These are phyloP conservation scores for Wickerhamomyces tratensis DNA, from an alignment of 805 yeast genomes.

Conservation along the genomic window DNA sequence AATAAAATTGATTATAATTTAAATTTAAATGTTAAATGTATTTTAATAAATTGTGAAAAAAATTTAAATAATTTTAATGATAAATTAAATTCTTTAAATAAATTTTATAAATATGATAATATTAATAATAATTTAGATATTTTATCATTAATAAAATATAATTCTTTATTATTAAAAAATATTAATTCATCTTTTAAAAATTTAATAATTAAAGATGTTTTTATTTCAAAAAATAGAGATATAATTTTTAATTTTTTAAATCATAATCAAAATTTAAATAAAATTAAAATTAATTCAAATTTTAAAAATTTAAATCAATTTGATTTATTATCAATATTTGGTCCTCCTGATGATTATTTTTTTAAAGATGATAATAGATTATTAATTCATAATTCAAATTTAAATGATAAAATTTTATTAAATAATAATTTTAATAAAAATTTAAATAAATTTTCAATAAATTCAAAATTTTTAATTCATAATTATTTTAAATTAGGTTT, in stretches of 20 bases:
- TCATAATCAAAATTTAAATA: slow-evolving; percentile 13
- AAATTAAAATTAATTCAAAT: slow-evolving; percentile 9
- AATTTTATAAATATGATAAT: too few relatives aligned
- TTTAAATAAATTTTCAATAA: not conserved
- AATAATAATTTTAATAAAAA: not conserved
- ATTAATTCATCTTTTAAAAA: too few relatives aligned
- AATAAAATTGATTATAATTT: too few relatives aligned
- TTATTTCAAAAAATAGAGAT: slow-evolving; percentile 2
- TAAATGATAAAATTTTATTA: not conserved
- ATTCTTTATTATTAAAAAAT: too few relatives aligned
- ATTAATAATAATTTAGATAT: too few relatives aligned
- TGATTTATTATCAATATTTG: slow-evolving; percentile 34
- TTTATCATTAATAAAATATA: too few relatives aligned
- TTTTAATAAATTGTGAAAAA: too few relatives aligned
- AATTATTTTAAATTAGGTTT: slow-evolving; percentile 47
- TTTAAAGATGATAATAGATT: slow-evolving; percentile 33
- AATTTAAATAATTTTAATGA: not conserved
- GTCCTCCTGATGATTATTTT: slow-evolving; percentile 48
- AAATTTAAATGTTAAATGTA: too few relatives aligned
- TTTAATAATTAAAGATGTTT: too few relatives aligned
- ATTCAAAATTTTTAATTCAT: slow-evolving; percentile 30
- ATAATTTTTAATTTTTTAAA: slow-evolving; percentile 16
- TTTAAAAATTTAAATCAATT: slow-evolving; percentile 40
- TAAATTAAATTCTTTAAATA: not conserved
- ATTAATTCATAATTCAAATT: slow-evolving; percentile 24